Evolutionary conservation across 805 yeast species (phyloP).

Genomic region (Nakazawaea ambrosiae): DNA sequence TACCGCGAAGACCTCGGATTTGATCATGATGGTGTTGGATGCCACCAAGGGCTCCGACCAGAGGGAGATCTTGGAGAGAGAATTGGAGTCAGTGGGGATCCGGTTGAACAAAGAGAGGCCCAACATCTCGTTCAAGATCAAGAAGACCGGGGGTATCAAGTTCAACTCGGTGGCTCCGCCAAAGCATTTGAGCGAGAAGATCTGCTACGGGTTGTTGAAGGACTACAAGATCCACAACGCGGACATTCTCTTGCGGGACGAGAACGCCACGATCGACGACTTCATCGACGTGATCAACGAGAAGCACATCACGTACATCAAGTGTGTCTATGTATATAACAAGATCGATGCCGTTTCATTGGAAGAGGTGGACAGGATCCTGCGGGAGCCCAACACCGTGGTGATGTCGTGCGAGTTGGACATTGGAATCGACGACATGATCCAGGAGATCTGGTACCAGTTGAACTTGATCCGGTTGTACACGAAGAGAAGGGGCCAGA

Average conservation of each 20-base stretch:
- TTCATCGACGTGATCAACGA: conserved; percentile 88
- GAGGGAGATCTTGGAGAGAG: conserved; percentile 77
- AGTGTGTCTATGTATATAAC: conserved; percentile 90
- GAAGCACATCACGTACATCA: conserved; percentile 78
- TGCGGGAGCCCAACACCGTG: conserved; percentile 86
- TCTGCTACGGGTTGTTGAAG: conserved; percentile 67
- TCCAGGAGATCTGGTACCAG: conserved; percentile 91
- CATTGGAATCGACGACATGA: conserved; percentile 79
- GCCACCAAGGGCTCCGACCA: conserved; percentile 94
- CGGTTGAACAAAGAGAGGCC: conserved; percentile 80
- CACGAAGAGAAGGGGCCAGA: conserved; percentile 80
- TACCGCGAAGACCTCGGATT: conserved; percentile 91
- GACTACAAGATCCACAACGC: conserved; percentile 92
- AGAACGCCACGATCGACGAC: conserved; percentile 84
- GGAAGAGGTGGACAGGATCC: conserved; percentile 89
- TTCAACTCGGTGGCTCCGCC: conserved; percentile 79
- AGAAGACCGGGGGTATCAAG: conserved; percentile 89
- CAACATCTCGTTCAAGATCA: conserved; percentile 67
- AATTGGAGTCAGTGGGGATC: conserved; percentile 90
- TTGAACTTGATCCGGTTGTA: conserved; percentile 72
- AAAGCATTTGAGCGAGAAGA: conserved; percentile 70
- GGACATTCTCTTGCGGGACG: conserved; percentile 86
- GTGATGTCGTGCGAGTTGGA: conserved; percentile 91
- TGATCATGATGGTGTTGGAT: conserved; percentile 88
- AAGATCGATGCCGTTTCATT: conserved; percentile 92